These are phyloP conservation scores for Ensete ventricosum DNA, from an alignment of 176 grass and related monocot species.

Conservation along the genomic window DNA sequence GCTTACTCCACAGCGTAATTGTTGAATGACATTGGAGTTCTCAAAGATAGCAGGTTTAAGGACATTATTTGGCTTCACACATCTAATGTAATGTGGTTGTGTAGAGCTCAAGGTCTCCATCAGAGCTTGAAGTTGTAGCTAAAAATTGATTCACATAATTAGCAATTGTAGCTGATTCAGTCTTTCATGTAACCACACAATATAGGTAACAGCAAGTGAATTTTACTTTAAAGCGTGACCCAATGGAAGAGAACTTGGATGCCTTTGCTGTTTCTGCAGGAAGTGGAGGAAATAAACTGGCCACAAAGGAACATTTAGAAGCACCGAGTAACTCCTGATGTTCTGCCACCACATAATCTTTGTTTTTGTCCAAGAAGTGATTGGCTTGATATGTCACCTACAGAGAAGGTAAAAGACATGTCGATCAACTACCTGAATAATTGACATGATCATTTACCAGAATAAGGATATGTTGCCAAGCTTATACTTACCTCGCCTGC, in stretches of 20 bases:
- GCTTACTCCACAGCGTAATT: slow-evolving; percentile 93
- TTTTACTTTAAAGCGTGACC: slow-evolving; percentile 89
- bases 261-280: slow-evolving; percentile 89
- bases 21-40: slow-evolving; percentile 93
- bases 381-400: slow-evolving; percentile 92
- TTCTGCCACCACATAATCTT: slow-evolving; percentile 98
- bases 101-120: slow-evolving; percentile 96
- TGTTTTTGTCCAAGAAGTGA: slow-evolving; percentile 94
- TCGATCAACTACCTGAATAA: neutral
- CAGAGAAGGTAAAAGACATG: slow-evolving; percentile 15
- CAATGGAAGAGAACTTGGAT: slow-evolving; percentile 97
- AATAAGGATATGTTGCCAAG: slow-evolving; percentile 14
- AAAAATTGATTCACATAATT: slow-evolving; percentile 29
- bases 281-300: slow-evolving; percentile 79
- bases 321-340: slow-evolving; percentile 91
- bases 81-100: slow-evolving; percentile 97
- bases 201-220: neutral
- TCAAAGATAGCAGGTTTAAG: slow-evolving; percentile 97
- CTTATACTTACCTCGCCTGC: slow-evolving; percentile 68
- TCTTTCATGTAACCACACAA: neutral
- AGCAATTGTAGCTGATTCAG: slow-evolving; percentile 1
- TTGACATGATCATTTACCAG: slow-evolving; percentile 11
- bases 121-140: slow-evolving; percentile 98
- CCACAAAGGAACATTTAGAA: slow-evolving; percentile 70
- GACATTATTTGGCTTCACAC: slow-evolving; percentile 96